Evolutionary conservation across 352 stramenopile genomes (phyloP).

Genomic region (Globisporangium irregulare): DNA sequence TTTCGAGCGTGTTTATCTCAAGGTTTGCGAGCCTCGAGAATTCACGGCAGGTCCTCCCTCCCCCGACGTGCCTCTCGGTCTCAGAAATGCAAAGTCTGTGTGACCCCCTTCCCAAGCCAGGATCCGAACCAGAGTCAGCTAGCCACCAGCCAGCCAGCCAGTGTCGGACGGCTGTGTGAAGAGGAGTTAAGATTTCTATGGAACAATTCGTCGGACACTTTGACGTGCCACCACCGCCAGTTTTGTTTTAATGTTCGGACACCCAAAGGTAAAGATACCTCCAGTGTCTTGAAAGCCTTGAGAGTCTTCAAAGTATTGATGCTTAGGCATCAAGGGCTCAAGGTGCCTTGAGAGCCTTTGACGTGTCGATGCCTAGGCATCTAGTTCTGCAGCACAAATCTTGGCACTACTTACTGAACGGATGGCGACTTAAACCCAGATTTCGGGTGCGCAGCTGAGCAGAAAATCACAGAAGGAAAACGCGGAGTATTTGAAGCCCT

Average conservation of each 20-base stretch:
- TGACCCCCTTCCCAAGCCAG: neutral
- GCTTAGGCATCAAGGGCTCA: no score
- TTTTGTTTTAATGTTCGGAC: constrained; percentile 3
- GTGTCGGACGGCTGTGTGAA: neutral
- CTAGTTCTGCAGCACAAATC: neutral
- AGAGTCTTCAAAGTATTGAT: neutral
- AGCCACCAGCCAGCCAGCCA: no score
- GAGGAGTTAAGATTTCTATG: neutral
- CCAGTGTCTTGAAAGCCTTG: no score
- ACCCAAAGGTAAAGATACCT: neutral
- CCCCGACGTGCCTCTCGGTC: neutral
- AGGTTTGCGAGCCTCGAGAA: neutral
- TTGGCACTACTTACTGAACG: neutral
- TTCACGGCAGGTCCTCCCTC: neutral
- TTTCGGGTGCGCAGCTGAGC: neutral
- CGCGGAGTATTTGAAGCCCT: neutral
- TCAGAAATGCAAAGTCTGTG: neutral
- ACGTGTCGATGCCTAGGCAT: no score
- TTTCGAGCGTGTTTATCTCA: neutral
- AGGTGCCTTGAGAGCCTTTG: no score
- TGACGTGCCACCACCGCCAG: neutral
- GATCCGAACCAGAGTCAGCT: neutral
- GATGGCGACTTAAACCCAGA: neutral
- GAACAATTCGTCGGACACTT: neutral
- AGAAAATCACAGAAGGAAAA: neutral